A percentile compares a stretch with the other conserved stretches of the same genome.
These are phyloP conservation scores for Alternaria sp. DNA, from an alignment of 2,329 filamentous ascomycete genomes.

Conservation along the genomic window DNA sequence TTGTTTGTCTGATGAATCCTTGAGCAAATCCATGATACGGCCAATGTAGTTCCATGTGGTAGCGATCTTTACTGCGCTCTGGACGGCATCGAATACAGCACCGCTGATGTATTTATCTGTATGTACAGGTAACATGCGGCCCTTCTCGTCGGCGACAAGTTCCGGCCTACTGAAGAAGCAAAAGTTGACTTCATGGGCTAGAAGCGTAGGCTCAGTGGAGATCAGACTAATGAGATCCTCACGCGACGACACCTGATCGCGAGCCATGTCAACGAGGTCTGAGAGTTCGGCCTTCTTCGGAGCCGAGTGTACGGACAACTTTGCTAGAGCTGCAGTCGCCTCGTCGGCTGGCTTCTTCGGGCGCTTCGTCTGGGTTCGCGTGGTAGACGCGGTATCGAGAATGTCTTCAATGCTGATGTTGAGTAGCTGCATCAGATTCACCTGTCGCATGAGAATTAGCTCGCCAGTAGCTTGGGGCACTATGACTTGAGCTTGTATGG, in stretches of 20 bases:
- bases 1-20: conserved; percentile 32
- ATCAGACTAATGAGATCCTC: conserved; percentile 48
- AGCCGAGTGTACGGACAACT: conserved; percentile 35
- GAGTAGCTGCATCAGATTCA: conserved; percentile 46
- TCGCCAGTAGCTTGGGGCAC: conserved; percentile 28
- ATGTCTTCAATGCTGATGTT: conserved; percentile 55
- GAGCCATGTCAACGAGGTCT: conserved; percentile 26
- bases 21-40: conserved; percentile 47
- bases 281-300: conserved; percentile 12
- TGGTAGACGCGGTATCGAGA: conserved; percentile 48
- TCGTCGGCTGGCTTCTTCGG: conserved; percentile 42
- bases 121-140: conserved; percentile 46
- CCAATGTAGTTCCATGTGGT: conserved; percentile 53
- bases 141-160: conserved; percentile 55
- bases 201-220: conserved; percentile 14
- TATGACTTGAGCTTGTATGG: conserved; percentile 21
- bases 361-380: conserved; percentile 21
- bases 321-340: conserved; percentile 39
- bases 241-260: conserved; percentile 16
- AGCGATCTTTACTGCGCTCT: conserved; percentile 43
- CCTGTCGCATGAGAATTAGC: conserved; percentile 52
- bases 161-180: conserved; percentile 53
- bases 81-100: conserved; percentile 52
- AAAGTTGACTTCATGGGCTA: conserved; percentile 38
- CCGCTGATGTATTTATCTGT: conserved; percentile 53